Percentiles rank a stretch among this genome's conserved stretches.
Conservation (phyloP, 2,329 filamentous ascomycete species). For the Colletotrichum neosansevieriae region DNA sequence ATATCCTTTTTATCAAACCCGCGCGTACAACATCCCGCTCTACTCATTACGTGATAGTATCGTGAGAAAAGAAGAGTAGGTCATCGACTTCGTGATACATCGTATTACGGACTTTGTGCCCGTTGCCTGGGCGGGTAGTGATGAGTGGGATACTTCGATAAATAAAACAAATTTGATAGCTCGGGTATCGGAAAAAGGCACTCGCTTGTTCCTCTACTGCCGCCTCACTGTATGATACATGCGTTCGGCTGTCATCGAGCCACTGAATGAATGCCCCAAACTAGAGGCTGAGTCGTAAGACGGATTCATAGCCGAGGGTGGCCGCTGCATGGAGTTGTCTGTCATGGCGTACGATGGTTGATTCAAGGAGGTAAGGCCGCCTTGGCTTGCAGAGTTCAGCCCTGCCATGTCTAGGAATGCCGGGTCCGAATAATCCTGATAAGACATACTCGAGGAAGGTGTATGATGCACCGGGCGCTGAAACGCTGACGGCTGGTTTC, state of each 20-base stretch:
- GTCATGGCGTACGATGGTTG: conserved; percentile 20
- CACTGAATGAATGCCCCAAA: conserved; percentile 20
- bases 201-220: conserved; percentile 7
- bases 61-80: too few relatives aligned
- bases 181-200: not conserved
- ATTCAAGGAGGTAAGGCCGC: conserved; percentile 4
- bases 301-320: conserved; percentile 8
- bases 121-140: too few relatives aligned
- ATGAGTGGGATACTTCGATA: too few relatives aligned
- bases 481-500: conserved; percentile 17
- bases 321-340: conserved; percentile 20
- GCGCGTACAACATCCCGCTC: too few relatives aligned
- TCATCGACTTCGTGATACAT: not conserved
- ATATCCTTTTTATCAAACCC: not conserved
- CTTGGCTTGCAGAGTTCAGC: conserved; percentile 25
- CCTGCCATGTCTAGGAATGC: conserved; percentile 28
- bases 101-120: not conserved
- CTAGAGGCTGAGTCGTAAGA: conserved; percentile 15
- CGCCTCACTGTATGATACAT: conserved; percentile 28
- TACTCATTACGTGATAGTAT: too few relatives aligned
- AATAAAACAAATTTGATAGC: too few relatives aligned
- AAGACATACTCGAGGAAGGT: conserved; percentile 12
- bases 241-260: conserved; percentile 21
- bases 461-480: conserved; percentile 17
- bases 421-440: conserved; percentile 32